Evolutionary conservation across 768 basidiomycete species (phyloP), one percentile per base, ranked within the genome.

Genomic region (Hericium coralloides): DNA sequence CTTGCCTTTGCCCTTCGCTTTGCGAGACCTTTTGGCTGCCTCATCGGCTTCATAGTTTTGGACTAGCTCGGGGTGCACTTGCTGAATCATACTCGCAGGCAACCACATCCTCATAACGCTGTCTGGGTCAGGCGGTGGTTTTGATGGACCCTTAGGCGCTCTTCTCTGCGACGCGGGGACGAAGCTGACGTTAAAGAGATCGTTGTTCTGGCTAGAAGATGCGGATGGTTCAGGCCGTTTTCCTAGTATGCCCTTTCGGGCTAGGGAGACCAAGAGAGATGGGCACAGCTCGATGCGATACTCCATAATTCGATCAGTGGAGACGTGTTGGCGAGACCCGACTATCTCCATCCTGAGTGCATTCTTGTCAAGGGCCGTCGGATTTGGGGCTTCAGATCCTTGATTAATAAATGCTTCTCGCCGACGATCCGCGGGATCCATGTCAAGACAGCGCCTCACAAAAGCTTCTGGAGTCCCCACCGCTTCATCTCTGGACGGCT

Each of bases 221-320:
- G 53, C 73, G 20, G 68, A 57, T 78, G 71, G 67, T 80, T 12
- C 59, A 58, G 0, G 52, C 22, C 89, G 77, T 17, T 76, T 70
- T 12, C 87, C 88, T 51, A 75, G 73, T 57, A 94, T 77, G 0
- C 87, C 87, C 0, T 75, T 76, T 61, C 83, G 83, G 17, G 84
- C 79, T 0, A 89, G 72, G 2, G 70, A 72, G 4, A 88, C 86
- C 25, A 92, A 77, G 47, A 78, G 75, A 5, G 74, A 73, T 0
- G 88, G 90, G 12, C 79, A 76, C 53, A 91, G 74, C 64, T 91
- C 85, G 14, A 94, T 70, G 1, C 92, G 85, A 61, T 90, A 92
- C 68, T 95, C 92, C 47, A 83, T 72, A 0, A 82, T 71, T 5
- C 75, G 68, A 62, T 90, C 88, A 0, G 89, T 89, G 8, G 80